phyloP scores from a whole-genome alignment of 306 rosid species.

The Mimosa bimucronata region DNA sequence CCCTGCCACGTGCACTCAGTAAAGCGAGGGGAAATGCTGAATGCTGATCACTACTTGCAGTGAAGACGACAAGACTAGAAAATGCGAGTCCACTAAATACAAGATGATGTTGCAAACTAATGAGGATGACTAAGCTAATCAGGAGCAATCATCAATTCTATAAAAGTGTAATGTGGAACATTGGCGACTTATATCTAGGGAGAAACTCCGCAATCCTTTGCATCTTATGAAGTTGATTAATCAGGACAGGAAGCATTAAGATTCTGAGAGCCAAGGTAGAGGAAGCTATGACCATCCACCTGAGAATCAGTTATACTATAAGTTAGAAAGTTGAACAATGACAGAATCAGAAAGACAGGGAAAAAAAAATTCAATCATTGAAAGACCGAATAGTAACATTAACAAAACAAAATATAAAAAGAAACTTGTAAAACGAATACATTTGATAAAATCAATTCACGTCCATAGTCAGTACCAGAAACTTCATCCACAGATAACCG shows the following conservation, averaged over 20 bases:
- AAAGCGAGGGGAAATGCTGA: not conserved
- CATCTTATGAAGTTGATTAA: conserved; percentile 65
- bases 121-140: conserved; percentile 7
- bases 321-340: conserved; percentile 3
- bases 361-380: not conserved
- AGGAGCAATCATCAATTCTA: conserved; percentile 17
- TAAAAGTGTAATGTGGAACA: not conserved
- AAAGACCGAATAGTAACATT: not conserved
- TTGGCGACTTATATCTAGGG: conserved; percentile 66
- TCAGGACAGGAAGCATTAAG: conserved; percentile 56
- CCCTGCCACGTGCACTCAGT: too few species aligned
- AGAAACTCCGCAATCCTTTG: conserved; percentile 58
- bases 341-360: not conserved
- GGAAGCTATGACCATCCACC: conserved; percentile 79
- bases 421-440: not conserved
- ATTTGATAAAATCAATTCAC: not conserved
- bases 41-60: not conserved
- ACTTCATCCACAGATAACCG: conserved; percentile 41
- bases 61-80: conserved; percentile 2
- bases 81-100: not conserved
- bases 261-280: conserved; percentile 80
- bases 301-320: conserved; percentile 41
- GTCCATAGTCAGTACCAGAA: not conserved
- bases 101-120: conserved; percentile 19
- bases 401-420: not conserved